phyloP scores from a whole-genome alignment of 2,329 filamentous ascomycete species.

The Pseudogymnoascus verrucosus region DNA sequence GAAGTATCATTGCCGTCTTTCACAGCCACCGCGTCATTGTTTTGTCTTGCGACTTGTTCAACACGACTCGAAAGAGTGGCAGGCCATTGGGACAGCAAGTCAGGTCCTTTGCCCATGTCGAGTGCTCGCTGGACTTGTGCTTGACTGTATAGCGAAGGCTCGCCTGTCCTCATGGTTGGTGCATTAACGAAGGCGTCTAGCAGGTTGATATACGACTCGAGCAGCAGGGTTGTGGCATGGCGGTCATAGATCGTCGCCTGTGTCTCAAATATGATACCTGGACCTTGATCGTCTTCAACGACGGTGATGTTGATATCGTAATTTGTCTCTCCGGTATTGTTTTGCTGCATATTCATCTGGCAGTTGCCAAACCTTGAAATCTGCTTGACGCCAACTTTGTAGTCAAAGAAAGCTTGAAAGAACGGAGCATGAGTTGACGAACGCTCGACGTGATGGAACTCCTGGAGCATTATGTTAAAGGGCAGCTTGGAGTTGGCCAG shows the following conservation, averaged over 20 bases:
- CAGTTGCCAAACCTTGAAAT: slow-evolving; percentile 16
- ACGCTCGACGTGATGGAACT: slow-evolving; percentile 17
- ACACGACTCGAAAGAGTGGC: slow-evolving; percentile 17
- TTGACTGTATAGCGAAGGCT: slow-evolving; percentile 11
- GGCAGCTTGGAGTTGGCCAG: slow-evolving; percentile 17
- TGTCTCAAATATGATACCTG: slow-evolving; percentile 10
- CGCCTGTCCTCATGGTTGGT: slow-evolving; percentile 1
- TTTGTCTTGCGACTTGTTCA: slow-evolving; percentile 11
- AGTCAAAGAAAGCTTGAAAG: slow-evolving; percentile 20
- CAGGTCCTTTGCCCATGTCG: slow-evolving; percentile 13
- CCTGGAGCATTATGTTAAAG: slow-evolving; percentile 18
- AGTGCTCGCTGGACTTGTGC: slow-evolving; percentile 9
- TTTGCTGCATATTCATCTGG: slow-evolving; percentile 16
- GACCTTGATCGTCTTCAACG: slow-evolving; percentile 9
- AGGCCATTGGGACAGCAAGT: slow-evolving; percentile 15
- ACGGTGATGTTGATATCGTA: slow-evolving; percentile 26
- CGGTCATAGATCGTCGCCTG: slow-evolving; percentile 13
- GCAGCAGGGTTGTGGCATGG: neutral
- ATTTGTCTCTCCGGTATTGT: slow-evolving; percentile 17
- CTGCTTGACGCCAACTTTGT: slow-evolving; percentile 18
- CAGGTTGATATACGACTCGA: slow-evolving; percentile 20
- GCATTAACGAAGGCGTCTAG: slow-evolving; percentile 33
- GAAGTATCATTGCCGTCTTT: slow-evolving; percentile 16
- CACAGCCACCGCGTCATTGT: slow-evolving; percentile 11
- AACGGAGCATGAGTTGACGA: slow-evolving; percentile 16